Base-by-base conservation (phyloP, 805 yeast genomes). In the Martiniozyma abietophila region DNA sequence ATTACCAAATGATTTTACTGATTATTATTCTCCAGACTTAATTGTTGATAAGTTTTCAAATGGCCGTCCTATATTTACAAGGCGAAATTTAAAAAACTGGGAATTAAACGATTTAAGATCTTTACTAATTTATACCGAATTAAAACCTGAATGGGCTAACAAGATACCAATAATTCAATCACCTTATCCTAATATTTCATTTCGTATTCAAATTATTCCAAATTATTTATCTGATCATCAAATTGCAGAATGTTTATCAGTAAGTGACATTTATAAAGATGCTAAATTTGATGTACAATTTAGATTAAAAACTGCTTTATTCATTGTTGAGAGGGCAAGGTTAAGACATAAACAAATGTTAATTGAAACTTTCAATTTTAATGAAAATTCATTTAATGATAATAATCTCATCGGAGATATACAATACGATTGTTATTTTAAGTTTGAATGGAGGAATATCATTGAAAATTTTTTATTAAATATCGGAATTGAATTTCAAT, bases 401-500 rank as follows among this genome's bases (percentile, higher is more conserved):
- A 29, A 38, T 10, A 38, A 44, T 25, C 29, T 50, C n/a, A 19
- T 32, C 8, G 33, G 34, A 21, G 33, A 53, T 22, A 32, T 41
- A 7, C 46, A 49, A 12, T 45, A 41, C 27, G 55, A 50, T 27
- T 41, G 43, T 14, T 57, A 50, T 32, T 46, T 51, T 20, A 56
- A 55, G 36, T 55, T 48, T 18, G 82, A 80, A 51, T 79, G 86
- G 84, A 61, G 88, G 44, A 76, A 78, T 47, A 68, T 80, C 18
- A 75, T 80, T 39, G 89, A 80, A 43, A 80, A 78, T 54, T 80
- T 71, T 47, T 46, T 76, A 24, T 53, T 78, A 24, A 76, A 74
- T 48, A 59, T 78, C 20, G 82, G 74, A 4, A 79, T 79, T 31
- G 85, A 78, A 45, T 74, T 77, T 11, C 85, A 80, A 50, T 76